A percentile compares a stretch with the other conserved stretches of the same genome.
Evolutionary conservation across 164 flowering plant genomes (phyloP).

Genomic region (Warburgia ugandensis): DNA sequence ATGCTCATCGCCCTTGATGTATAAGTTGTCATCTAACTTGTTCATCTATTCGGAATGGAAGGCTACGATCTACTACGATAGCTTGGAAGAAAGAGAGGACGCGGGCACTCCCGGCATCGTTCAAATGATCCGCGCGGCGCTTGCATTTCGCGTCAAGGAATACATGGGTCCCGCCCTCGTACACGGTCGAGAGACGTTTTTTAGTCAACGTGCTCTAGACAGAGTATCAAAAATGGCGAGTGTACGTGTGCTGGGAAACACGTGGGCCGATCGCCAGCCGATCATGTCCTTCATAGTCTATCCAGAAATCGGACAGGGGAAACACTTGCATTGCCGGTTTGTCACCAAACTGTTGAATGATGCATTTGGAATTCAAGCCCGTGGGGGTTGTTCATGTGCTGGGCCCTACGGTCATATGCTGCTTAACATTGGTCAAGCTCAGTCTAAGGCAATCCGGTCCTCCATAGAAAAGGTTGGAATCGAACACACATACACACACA

Average conservation of each 20-base stretch:
- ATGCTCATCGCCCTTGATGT: too few species aligned
- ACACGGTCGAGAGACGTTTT: conserved; percentile 28
- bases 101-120: conserved; percentile 76
- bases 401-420: conserved; percentile 74
- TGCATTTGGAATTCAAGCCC: conserved; percentile 79
- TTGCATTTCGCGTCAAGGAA: conserved; percentile 82
- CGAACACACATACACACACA: too few species aligned
- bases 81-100: conserved; percentile 77
- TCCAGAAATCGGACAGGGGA: conserved; percentile 41
- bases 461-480: conserved; percentile 47
- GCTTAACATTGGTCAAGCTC: conserved; percentile 36
- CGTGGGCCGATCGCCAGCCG: conserved; percentile 41
- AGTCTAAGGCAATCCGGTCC: conserved; percentile 35
- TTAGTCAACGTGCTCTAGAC: conserved; percentile 38
- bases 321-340: conserved; percentile 70
- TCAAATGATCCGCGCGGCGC: conserved; percentile 59
- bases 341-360: conserved; percentile 75
- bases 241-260: conserved; percentile 56
- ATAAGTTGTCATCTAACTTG: too few species aligned
- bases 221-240: conserved; percentile 51
- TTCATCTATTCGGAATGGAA: too few species aligned
- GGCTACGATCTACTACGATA: conserved; percentile 65
- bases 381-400: conserved; percentile 93
- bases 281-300: conserved; percentile 64
- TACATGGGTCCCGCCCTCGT: conserved; percentile 59